Percentiles rank a stretch among this genome's conserved stretches.
Evolutionary conservation across 768 basidiomycete species (phyloP).

Genomic region (Amanita exitialis): DNA sequence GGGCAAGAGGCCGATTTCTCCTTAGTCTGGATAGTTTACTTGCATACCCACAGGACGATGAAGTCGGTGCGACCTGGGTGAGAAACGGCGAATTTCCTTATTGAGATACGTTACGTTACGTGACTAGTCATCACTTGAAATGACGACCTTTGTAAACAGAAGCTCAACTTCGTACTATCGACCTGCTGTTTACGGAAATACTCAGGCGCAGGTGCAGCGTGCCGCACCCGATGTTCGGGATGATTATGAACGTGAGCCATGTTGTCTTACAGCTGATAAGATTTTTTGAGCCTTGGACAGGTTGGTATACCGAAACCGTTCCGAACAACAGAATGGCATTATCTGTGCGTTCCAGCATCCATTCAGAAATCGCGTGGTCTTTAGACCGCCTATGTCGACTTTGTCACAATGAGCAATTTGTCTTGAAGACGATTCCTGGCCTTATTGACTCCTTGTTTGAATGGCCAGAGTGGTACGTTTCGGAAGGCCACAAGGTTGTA

Average conservation of each 20-base stretch:
- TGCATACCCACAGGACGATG: conserved; percentile 33
- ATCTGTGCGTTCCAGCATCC: conserved; percentile 75
- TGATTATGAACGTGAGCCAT: conserved; percentile 63
- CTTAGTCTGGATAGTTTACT: conserved; percentile 24
- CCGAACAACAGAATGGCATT: conserved; percentile 87
- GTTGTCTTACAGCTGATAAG: background rate
- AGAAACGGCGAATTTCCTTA: conserved; percentile 4
- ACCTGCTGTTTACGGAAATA: conserved; percentile 15
- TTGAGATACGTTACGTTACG: background rate
- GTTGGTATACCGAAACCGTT: conserved; percentile 79
- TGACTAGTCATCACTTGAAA: background rate
- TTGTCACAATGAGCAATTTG: conserved; percentile 71
- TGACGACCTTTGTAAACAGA: conserved; percentile 11
- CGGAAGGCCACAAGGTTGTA: conserved; percentile 41
- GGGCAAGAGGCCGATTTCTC: conserved; percentile 13
- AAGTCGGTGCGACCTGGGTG: conserved; percentile 22
- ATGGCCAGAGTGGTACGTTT: conserved; percentile 81
- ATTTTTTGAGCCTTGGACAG: conserved; percentile 23
- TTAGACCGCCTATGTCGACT: conserved; percentile 77
- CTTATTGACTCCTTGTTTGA: conserved; percentile 77
- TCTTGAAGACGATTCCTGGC: conserved; percentile 63
- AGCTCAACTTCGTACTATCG: conserved; percentile 20
- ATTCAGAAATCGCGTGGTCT: conserved; percentile 81
- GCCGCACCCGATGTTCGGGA: conserved; percentile 44
- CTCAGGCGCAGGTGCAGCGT: conserved; percentile 11